A percentile compares a stretch with the other conserved stretches of the same genome.
These are phyloP conservation scores for Debaryomyces sp. DNA, from an alignment of 1,139 yeast species.

Conservation along the genomic window DNA sequence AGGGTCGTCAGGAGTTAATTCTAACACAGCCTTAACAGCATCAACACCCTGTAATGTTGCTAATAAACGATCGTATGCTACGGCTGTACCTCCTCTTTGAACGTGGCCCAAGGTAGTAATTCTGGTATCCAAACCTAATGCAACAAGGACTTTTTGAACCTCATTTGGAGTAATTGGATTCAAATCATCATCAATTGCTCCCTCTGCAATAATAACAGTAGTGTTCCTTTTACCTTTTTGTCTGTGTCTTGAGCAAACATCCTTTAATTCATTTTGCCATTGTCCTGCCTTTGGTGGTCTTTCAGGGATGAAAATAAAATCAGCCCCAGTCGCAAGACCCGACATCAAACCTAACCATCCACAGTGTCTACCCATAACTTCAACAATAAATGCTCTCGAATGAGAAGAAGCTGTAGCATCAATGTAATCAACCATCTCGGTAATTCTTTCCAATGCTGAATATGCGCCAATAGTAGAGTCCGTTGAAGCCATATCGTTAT, in stretches of 20 bases:
- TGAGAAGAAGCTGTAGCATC: constrained; percentile 98
- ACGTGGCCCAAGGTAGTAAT: constrained; percentile 96
- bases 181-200: constrained; percentile 85
- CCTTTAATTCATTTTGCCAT: constrained; percentile 81
- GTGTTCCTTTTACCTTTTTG: constrained; percentile 89
- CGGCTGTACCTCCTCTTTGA: constrained; percentile 98
- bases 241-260: constrained; percentile 74
- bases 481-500: constrained; percentile 95
- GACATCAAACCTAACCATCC: constrained; percentile 99
- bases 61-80: constrained; percentile 85
- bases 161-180: constrained; percentile 78
- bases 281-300: constrained; percentile 67
- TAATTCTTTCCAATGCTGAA: constrained; percentile 90
- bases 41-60: constrained; percentile 98
- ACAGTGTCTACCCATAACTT: constrained; percentile 99
- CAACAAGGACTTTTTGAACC: constrained; percentile 82
- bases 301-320: constrained; percentile 91
- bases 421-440: constrained; percentile 91
- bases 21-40: constrained; percentile 91
- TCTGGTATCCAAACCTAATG: constrained; percentile 88
- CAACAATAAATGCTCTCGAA: constrained; percentile 95
- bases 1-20: constrained; percentile 86
- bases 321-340: constrained; percentile 95
- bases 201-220: constrained; percentile 95
- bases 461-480: constrained; percentile 97